Evolutionary conservation across 2,329 filamentous ascomycete genomes (phyloP), one percentile per base, ranked within the genome.

Genomic region (Diaporthe caulivora): DNA sequence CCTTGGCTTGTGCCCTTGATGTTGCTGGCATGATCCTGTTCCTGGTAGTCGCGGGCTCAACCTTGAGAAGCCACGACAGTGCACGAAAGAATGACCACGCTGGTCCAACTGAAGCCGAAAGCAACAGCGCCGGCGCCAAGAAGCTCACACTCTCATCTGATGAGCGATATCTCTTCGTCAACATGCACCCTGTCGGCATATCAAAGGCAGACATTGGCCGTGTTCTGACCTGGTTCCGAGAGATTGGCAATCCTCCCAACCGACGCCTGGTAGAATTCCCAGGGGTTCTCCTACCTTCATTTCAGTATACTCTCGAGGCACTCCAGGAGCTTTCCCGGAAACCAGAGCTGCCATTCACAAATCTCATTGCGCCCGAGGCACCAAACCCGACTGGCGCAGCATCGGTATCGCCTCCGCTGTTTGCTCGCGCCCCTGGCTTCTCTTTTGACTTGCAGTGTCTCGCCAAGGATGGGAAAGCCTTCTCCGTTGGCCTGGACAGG

Each of bases 241-340:
- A 73, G 11, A 72, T 76, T 42, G 78, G 74, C 0, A 44, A 29
- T 13, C 7, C n/a, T 0, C 72, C 57, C 1, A 21, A 17, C 0
- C 76, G 77, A 49, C 79, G 77, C 21, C 82, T 93, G 0, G 84
- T 92, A 1, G 91, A 93, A 75, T 92, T 93, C 72, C 91, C 90
- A 0, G 88, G 88, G 0, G 82, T 92, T 5, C 79, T 93, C 2
- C 81, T 92, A 2, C 85, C 87, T 0, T 85, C 90, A 0, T 92
- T 93, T 76, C 81, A 86, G 34, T 88, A 89, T 34, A 91, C 88
- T 0, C 82, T 93, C 0, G 80, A 84, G 55, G 87, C 87, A 0
- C 81, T 93, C 3, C 89, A 93, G 77, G 78, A 80, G 1, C 89
- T 92, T 82, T 85, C 84, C 13, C 76, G 77, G 17, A 81, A 75